Conservation (phyloP, 345 rosid genomes). For the Populus euphratica region DNA sequence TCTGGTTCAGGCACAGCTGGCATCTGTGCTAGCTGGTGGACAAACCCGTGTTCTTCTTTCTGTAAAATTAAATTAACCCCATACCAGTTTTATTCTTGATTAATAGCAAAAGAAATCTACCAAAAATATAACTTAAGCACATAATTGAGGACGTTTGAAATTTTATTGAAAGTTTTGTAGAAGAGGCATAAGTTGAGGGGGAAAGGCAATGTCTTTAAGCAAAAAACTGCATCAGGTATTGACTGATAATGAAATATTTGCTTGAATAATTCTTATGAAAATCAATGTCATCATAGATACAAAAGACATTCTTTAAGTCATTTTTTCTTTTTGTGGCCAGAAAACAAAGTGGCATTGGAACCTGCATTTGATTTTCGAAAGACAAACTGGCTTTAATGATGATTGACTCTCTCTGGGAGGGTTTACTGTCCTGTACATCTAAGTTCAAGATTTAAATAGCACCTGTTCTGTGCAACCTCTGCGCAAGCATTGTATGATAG, state of each 20-base stretch:
- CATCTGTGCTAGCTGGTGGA: constrained; percentile 66
- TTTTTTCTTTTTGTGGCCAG: not conserved
- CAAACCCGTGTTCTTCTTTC: constrained; percentile 74
- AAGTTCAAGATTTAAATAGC: not conserved
- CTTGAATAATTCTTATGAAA: not conserved
- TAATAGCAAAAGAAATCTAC: not conserved
- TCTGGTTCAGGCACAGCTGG: constrained; percentile 81
- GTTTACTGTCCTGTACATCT: not conserved
- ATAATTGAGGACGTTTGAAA: not conserved
- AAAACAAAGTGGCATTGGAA: not conserved
- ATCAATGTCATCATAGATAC: not conserved
- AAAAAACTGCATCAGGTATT: not conserved
- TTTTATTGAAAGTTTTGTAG: not conserved
- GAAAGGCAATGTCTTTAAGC: not conserved
- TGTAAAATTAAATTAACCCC: constrained; percentile 24
- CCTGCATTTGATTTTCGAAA: not conserved
- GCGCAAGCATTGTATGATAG: not conserved
- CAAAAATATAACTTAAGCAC: not conserved
- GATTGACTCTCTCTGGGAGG: not conserved
- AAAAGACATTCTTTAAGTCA: not conserved
- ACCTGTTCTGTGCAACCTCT: not conserved
- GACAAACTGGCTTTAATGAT: too few relatives aligned
- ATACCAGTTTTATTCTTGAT: not conserved
- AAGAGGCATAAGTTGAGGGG: not conserved
- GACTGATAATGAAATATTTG: not conserved